phyloP scores from a whole-genome alignment of 2,329 filamentous ascomycete genomes.

The Trematosphaeria pertusa region DNA sequence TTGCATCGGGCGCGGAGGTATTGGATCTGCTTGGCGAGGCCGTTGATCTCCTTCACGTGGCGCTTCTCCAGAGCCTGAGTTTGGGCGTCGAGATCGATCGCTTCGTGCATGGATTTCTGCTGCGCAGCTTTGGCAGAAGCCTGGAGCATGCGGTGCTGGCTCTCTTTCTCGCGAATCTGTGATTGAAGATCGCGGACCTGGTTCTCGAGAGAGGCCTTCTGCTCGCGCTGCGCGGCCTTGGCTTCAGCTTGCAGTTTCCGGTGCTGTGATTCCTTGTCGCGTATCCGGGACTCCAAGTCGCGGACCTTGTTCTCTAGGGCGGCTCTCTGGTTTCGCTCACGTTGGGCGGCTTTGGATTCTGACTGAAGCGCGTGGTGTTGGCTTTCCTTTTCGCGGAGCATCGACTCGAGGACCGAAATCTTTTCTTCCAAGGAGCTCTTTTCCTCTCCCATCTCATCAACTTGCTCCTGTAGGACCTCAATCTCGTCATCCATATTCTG shows the following conservation, averaged over 20 bases:
- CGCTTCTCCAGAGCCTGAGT: constrained; percentile 70
- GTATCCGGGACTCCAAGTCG: constrained; percentile 32
- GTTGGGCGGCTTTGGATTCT: constrained; percentile 63
- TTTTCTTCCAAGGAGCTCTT: constrained; percentile 68
- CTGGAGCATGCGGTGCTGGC: constrained; percentile 35
- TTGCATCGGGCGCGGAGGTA: constrained; percentile 84
- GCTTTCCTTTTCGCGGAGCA: constrained; percentile 47
- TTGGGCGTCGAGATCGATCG: constrained; percentile 49
- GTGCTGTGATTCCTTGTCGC: constrained; percentile 22
- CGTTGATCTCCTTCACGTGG: constrained; percentile 78
- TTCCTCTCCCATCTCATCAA: constrained; percentile 52
- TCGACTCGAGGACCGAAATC: constrained; percentile 50
- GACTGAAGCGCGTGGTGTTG: constrained; percentile 26
- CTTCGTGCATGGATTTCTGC: constrained; percentile 38
- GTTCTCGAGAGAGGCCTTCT: constrained; percentile 13
- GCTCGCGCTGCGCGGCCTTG: constrained; percentile 12
- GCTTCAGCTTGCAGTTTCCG: constrained; percentile 18
- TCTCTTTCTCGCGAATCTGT: constrained; percentile 32
- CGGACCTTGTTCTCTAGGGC: constrained; percentile 59
- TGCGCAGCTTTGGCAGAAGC: constrained; percentile 37
- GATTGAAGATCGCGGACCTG: constrained; percentile 28
- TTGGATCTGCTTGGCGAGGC: constrained; percentile 86
- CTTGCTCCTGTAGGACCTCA: constrained; percentile 52
- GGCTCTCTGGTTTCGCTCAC: constrained; percentile 56
- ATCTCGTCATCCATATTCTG: constrained; percentile 65